Conservation (phyloP, 306 rosid species). For the Prunus fruticosa region DNA sequence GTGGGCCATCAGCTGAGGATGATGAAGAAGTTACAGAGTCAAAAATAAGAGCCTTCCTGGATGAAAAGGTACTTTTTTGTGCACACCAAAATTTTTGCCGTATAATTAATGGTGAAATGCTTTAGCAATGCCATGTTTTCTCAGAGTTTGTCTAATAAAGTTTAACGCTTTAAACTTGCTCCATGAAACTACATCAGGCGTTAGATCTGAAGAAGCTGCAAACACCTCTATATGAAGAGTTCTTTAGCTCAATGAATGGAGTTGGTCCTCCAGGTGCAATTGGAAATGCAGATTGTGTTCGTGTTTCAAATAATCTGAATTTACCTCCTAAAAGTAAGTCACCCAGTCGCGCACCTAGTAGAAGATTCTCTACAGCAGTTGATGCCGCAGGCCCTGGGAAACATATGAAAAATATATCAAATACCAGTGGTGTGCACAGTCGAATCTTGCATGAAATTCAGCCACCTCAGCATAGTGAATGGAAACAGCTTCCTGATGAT, state of each 20-base stretch:
- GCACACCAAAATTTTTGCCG: neutral
- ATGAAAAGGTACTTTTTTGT: slow-evolving; percentile 59
- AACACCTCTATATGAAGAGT: slow-evolving; percentile 85
- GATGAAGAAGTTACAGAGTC: slow-evolving; percentile 87
- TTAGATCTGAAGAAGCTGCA: slow-evolving; percentile 80
- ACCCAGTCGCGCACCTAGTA: slow-evolving; percentile 46
- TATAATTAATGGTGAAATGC: slow-evolving; percentile 2
- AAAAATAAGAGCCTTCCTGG: slow-evolving; percentile 85
- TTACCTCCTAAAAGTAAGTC: slow-evolving; percentile 62
- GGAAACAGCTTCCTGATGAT: slow-evolving; percentile 46
- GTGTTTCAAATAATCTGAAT: slow-evolving; percentile 39
- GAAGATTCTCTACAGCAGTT: slow-evolving; percentile 57
- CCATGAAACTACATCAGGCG: slow-evolving; percentile 49
- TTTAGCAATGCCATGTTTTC: neutral
- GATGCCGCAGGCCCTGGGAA: slow-evolving; percentile 43
- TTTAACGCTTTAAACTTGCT: slow-evolving; percentile 13
- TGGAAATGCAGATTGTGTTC: slow-evolving; percentile 39
- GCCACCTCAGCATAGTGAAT: slow-evolving; percentile 57
- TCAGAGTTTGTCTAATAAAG: neutral
- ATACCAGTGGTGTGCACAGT: slow-evolving; percentile 34
- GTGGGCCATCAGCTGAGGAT: slow-evolving; percentile 65
- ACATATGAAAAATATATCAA: slow-evolving; percentile 38
- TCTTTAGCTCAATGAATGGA: slow-evolving; percentile 55
- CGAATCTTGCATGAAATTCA: slow-evolving; percentile 82
- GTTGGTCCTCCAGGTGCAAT: slow-evolving; percentile 37